Percentiles rank a stretch among this genome's conserved stretches.
Evolutionary conservation across 805 yeast genomes (phyloP).

Genomic region (Ogataea paraovalis): DNA sequence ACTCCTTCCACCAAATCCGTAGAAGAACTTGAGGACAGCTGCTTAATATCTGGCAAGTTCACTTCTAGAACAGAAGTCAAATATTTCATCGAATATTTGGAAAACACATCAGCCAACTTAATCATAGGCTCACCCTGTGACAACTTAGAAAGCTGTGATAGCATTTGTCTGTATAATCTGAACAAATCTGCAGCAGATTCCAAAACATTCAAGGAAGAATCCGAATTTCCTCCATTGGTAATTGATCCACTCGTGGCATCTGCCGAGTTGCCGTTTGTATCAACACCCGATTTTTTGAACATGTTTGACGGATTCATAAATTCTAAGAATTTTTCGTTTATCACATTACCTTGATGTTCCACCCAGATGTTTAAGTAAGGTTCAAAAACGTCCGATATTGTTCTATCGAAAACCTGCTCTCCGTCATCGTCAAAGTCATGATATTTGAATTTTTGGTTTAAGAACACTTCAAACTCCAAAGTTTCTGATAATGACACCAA

Average conservation of each 20-base stretch:
- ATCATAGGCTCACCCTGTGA: conserved; percentile 46
- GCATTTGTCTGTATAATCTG: conserved; percentile 65
- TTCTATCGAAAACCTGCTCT: conserved; percentile 32
- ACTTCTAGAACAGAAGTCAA: conserved; percentile 47
- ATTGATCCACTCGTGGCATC: conserved; percentile 1
- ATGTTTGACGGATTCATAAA: conserved; percentile 58
- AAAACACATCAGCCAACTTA: conserved; percentile 55
- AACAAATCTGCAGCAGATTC: conserved; percentile 87
- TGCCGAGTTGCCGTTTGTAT: conserved; percentile 15
- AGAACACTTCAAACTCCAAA: conserved; percentile 74
- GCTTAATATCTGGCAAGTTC: conserved; percentile 39
- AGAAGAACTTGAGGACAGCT: conserved; percentile 29
- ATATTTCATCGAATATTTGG: conserved; percentile 61
- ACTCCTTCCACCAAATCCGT: conserved; percentile 54
- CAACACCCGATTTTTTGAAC: conserved; percentile 37
- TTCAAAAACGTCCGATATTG: conserved; percentile 67
- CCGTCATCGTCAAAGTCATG: conserved; percentile 33
- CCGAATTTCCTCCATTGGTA: conserved; percentile 7
- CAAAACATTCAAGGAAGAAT: conserved; percentile 56
- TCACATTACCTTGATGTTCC: conserved; percentile 66
- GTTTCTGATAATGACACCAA: conserved; percentile 71
- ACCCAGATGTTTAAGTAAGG: conserved; percentile 87
- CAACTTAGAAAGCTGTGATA: conserved; percentile 67
- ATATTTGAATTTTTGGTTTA: conserved; percentile 59
- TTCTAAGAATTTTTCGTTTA: conserved; percentile 59